Conservation (phyloP, 495 filamentous ascomycete species). For the Sphaerosporella brunnea region DNA sequence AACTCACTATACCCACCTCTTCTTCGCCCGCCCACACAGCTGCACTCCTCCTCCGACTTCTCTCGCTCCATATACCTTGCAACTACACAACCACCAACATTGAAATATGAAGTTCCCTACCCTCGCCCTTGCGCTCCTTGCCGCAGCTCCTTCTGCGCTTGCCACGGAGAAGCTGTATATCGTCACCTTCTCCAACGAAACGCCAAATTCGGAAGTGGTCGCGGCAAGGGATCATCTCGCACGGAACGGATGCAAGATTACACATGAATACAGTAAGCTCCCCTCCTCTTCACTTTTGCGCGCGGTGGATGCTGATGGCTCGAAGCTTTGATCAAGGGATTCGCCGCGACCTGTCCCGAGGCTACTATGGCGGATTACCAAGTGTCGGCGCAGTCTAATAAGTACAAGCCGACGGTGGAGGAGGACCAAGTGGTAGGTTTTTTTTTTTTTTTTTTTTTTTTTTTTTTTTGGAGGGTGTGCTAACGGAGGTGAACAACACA, state of each 20-base stretch:
- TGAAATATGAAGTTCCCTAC: conserved; percentile 4
- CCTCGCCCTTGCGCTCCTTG: neutral
- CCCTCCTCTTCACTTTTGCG: no score
- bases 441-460: no score
- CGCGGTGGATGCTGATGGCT: no score
- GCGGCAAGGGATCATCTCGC: neutral
- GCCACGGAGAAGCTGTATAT: conserved; percentile 1
- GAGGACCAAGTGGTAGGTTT: conserved; percentile 5
- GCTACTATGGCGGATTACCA: neutral
- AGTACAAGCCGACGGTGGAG: neutral
- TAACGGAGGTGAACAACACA: neutral
- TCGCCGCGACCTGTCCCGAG: conserved; percentile 1
- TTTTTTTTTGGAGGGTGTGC: neutral
- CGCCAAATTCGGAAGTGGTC: neutral
- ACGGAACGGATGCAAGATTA: neutral
- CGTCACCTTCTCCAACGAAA: neutral
- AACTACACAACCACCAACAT: neutral
- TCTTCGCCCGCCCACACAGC: no score
- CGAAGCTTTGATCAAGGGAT: conserved; percentile 1
- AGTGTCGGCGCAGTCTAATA: neutral
- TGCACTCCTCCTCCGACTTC: no score
- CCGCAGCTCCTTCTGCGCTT: neutral
- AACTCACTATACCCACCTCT: no score
- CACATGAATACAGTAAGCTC: neutral
- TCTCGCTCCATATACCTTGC: no score